These are phyloP conservation scores for Talaromyces trachyspermus DNA, from an alignment of 495 filamentous ascomycete species.

Conservation along the genomic window DNA sequence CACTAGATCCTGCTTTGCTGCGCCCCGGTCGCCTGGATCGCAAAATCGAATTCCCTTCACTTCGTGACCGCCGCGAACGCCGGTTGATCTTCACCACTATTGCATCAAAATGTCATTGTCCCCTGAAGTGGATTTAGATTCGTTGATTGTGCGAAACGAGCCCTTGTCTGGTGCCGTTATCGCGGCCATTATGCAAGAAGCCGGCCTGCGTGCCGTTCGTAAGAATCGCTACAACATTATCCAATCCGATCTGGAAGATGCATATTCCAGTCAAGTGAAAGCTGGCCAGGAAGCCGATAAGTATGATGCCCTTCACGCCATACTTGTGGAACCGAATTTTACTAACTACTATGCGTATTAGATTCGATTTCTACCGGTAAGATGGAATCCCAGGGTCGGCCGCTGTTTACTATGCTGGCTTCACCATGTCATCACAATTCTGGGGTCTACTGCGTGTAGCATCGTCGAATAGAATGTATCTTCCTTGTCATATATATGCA, in stretches of 20 bases:
- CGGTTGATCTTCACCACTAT: slow-evolving; percentile 95
- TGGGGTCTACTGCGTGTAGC: too few relatives aligned
- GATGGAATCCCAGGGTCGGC: neutral
- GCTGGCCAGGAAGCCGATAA: slow-evolving; percentile 64
- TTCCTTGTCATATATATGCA: too few relatives aligned
- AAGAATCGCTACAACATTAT: slow-evolving; percentile 99
- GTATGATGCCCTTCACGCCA: slow-evolving; percentile 21
- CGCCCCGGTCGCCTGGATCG: slow-evolving; percentile 92
- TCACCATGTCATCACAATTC: too few relatives aligned
- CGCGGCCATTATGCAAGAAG: slow-evolving; percentile 98
- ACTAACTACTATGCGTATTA: slow-evolving; percentile 21
- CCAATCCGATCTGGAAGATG: slow-evolving; percentile 89
- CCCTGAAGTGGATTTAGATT: slow-evolving; percentile 93
- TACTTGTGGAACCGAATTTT: neutral
- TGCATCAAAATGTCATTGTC: slow-evolving; percentile 93
- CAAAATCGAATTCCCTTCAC: slow-evolving; percentile 94
- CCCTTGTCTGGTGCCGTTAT: slow-evolving; percentile 92
- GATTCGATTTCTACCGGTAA: slow-evolving; percentile 53
- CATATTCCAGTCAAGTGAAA: slow-evolving; percentile 93
- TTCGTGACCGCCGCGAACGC: slow-evolving; percentile 86
- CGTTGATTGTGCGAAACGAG: slow-evolving; percentile 91
- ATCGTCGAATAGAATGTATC: too few relatives aligned
- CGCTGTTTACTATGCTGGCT: too few relatives aligned
- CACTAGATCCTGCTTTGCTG: slow-evolving; percentile 86
- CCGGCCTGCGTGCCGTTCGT: slow-evolving; percentile 85